Evolutionary conservation across 139 green algal genomes (phyloP).

Genomic region (Tetratostichococcus sp.): DNA sequence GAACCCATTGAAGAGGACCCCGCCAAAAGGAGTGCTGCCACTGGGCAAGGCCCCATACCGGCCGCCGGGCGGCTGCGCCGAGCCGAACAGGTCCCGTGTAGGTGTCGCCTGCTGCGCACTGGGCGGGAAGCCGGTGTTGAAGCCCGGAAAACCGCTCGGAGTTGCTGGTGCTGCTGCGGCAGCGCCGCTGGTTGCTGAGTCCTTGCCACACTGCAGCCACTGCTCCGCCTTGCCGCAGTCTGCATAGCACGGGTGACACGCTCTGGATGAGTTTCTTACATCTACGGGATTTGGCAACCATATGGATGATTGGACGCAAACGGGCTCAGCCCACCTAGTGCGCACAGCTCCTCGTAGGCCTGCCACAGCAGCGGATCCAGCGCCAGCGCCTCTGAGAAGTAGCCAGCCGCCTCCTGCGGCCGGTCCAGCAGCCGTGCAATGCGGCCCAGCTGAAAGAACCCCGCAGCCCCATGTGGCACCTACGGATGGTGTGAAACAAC

Average conservation of each 20-base stretch:
- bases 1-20: no score
- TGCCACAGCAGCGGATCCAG: conserved; percentile 84
- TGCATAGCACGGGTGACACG: neutral
- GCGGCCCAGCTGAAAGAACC: conserved; percentile 79
- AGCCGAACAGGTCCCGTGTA: neutral
- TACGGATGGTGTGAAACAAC: conserved; percentile 18
- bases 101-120: neutral
- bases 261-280: no score
- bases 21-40: no score
- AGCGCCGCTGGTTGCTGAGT: neutral
- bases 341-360: conserved; percentile 91
- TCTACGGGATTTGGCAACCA: no score
- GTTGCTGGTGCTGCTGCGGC: neutral
- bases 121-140: neutral
- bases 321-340: conserved; percentile 48
- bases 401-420: conserved; percentile 45
- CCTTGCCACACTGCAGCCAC: neutral
- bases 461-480: conserved; percentile 77
- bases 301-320: no score
- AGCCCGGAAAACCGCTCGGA: neutral
- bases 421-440: conserved; percentile 62
- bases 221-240: neutral
- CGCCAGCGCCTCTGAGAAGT: conserved; percentile 62
- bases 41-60: neutral
- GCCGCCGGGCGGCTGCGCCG: neutral